A percentile compares a stretch with the other conserved stretches of the same genome.
Conservation (phyloP, 805 yeast genomes). For the Starmerella apicola region DNA sequence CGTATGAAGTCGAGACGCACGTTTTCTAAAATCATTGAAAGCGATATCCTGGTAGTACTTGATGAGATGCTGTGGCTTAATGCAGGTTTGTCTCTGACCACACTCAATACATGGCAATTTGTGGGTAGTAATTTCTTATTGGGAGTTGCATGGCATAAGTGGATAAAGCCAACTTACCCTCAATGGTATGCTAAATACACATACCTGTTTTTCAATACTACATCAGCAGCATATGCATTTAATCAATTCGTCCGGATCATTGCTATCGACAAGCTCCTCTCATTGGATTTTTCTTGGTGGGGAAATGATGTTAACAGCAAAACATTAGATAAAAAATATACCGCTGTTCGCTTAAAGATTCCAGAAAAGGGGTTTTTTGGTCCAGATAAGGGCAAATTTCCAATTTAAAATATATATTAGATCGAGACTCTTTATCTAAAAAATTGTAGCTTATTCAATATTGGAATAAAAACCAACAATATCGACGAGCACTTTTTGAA, state of each 20-base stretch:
- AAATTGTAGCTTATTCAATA: too few species aligned
- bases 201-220: constrained; percentile 37
- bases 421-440: too few species aligned
- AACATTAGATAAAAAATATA: constrained; percentile 1
- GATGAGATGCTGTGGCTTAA: constrained; percentile 14
- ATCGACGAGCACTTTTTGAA: too few species aligned
- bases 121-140: constrained; percentile 32
- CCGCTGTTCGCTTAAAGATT: not conserved
- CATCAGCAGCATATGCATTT: constrained; percentile 39
- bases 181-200: constrained; percentile 45
- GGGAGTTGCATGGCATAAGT: constrained; percentile 35
- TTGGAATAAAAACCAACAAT: too few species aligned
- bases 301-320: constrained; percentile 35
- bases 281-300: constrained; percentile 46
- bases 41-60: constrained; percentile 6
- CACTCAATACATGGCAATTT: constrained; percentile 33
- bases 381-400: not conserved
- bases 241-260: constrained; percentile 26
- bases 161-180: constrained; percentile 32
- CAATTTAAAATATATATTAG: too few species aligned
- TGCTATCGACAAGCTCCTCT: constrained; percentile 33
- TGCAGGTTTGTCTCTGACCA: constrained; percentile 28
- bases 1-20: constrained; percentile 15
- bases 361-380: constrained; percentile 1
- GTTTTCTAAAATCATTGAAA: constrained; percentile 28